Conservation (phyloP, 1,139 yeast genomes). For the Suhomyces choctaworum region DNA sequence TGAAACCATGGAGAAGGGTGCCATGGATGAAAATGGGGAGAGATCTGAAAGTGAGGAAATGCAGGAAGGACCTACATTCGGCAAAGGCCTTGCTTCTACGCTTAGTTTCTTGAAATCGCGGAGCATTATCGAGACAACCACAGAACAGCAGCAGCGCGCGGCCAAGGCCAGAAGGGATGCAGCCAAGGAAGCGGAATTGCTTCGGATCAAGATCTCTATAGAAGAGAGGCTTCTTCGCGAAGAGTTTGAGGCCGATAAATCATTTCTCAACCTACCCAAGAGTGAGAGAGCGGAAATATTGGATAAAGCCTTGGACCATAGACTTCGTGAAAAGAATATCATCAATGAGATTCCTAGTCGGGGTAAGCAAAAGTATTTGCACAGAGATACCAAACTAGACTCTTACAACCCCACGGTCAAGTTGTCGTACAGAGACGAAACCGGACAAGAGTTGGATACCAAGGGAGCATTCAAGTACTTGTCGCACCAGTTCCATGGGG, state of each 20-base stretch:
- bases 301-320: conserved; percentile 31
- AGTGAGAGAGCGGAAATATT: conserved; percentile 31
- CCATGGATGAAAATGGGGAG: background rate
- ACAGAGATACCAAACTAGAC: conserved; percentile 25
- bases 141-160: conserved; percentile 18
- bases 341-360: conserved; percentile 16
- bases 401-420: conserved; percentile 66
- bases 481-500: conserved; percentile 87
- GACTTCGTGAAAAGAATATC: conserved; percentile 30
- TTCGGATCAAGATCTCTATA: conserved; percentile 34
- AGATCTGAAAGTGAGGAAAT: background rate
- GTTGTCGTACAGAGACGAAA: conserved; percentile 67
- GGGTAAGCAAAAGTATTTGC: conserved; percentile 14
- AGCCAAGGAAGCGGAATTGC: conserved; percentile 33
- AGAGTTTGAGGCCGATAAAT: conserved; percentile 37
- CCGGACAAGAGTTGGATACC: conserved; percentile 62
- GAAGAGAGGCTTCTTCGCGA: conserved; percentile 43
- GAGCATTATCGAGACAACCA: conserved; percentile 31
- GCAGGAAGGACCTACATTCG: conserved; percentile 30
- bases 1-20: background rate
- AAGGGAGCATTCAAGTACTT: conserved; percentile 84
- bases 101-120: conserved; percentile 52
- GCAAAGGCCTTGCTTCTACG: conserved; percentile 56
- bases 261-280: conserved; percentile 31
- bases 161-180: conserved; percentile 28